Evolutionary conservation across 2,329 filamentous ascomycete genomes (phyloP).

Genomic region (Neonectria punicea): DNA sequence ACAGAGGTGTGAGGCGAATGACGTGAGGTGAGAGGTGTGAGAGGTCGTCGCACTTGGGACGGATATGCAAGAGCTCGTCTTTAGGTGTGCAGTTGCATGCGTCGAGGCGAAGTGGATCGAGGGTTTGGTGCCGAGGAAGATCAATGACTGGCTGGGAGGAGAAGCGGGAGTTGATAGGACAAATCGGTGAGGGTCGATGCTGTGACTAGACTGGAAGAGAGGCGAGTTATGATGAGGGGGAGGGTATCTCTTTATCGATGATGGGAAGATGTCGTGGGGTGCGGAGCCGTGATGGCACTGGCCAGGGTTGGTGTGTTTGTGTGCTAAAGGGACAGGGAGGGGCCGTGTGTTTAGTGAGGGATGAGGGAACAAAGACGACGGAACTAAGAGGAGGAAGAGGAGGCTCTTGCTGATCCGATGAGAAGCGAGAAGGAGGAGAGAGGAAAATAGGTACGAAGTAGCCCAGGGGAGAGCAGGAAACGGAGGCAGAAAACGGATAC

Average conservation of each 20-base stretch:
- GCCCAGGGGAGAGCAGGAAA: not conserved
- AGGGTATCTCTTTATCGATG: constrained; percentile 43
- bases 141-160: constrained; percentile 38
- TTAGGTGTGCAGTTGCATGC: constrained; percentile 30
- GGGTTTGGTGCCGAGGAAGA: constrained; percentile 33
- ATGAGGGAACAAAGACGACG: not conserved
- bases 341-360: constrained; percentile 18
- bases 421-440: not conserved
- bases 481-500: constrained; percentile 10
- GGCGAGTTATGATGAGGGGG: constrained; percentile 28
- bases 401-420: not conserved
- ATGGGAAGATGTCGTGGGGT: constrained; percentile 39
- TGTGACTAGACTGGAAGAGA: constrained; percentile 12
- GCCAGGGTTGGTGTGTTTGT: constrained; percentile 28
- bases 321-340: constrained; percentile 17
- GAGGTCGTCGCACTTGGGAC: constrained; percentile 31
- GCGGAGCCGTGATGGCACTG: constrained; percentile 32
- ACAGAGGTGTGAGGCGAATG: not conserved
- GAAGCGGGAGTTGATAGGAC: constrained; percentile 31
- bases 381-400: not conserved
- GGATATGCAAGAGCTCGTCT: constrained; percentile 19
- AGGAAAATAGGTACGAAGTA: not conserved
- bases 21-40: constrained; percentile 15
- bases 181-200: constrained; percentile 32
- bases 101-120: constrained; percentile 27